Percentiles rank a stretch among this genome's conserved stretches.
Conservation (phyloP, 2,329 filamentous ascomycete genomes). For the Cytospora leucostoma region DNA sequence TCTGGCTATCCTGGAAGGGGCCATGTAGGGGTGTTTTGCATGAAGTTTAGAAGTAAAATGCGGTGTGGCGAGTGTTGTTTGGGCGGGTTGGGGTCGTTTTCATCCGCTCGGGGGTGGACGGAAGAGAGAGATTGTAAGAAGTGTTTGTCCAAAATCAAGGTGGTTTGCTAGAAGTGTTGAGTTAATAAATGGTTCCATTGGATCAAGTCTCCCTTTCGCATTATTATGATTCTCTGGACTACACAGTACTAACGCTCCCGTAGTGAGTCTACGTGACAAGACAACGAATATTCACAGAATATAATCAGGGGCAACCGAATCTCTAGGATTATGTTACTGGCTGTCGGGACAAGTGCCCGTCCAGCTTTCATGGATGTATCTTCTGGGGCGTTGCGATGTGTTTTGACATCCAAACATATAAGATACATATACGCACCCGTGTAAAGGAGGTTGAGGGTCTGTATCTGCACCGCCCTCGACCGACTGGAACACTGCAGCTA, state of each 20-base stretch:
- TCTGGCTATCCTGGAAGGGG: slow-evolving; percentile 61
- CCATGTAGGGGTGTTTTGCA: background rate
- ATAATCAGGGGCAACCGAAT: background rate
- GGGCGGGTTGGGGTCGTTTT: background rate
- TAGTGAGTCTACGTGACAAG: background rate
- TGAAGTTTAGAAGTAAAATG: background rate
- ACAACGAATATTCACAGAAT: background rate
- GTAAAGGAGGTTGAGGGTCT: too few relatives aligned
- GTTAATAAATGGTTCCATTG: background rate
- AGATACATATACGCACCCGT: too few relatives aligned
- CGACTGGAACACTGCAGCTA: too few relatives aligned
- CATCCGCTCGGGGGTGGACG: background rate
- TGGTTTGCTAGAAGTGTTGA: background rate
- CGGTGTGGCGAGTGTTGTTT: background rate
- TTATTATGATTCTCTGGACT: background rate
- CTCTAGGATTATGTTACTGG: background rate
- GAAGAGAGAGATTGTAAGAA: background rate
- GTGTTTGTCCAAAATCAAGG: background rate
- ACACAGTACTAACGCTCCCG: background rate
- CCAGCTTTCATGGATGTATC: too few relatives aligned
- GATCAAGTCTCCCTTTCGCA: background rate
- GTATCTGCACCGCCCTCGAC: too few relatives aligned
- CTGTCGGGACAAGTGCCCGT: background rate
- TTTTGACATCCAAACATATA: too few relatives aligned
- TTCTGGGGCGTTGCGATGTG: too few relatives aligned